Percentiles rank a stretch among this genome's conserved stretches.
phyloP scores from a whole-genome alignment of 2,329 filamentous ascomycete species.

The Dactylellina parvicollis region DNA sequence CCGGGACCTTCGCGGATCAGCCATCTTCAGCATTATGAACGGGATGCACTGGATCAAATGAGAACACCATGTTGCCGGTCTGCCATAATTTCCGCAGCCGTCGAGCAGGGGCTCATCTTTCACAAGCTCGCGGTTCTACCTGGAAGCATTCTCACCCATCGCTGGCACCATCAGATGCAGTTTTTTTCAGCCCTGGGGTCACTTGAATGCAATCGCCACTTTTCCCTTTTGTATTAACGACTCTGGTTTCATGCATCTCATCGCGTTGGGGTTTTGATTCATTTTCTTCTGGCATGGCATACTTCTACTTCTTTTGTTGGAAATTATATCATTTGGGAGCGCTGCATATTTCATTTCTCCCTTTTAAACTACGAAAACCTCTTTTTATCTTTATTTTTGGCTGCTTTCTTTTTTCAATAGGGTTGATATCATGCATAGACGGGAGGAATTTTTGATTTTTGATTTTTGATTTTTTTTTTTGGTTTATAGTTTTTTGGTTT shows the following conservation, averaged over 20 bases:
- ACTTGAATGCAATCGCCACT: slow-evolving; percentile 9
- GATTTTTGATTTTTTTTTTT: slow-evolving; percentile 6
- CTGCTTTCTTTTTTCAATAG: slow-evolving; percentile 27
- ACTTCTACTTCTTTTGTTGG: slow-evolving; percentile 31
- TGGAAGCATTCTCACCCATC: background rate
- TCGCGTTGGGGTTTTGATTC: slow-evolving; percentile 47
- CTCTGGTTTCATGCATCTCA: slow-evolving; percentile 49
- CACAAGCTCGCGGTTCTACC: slow-evolving; percentile 20
- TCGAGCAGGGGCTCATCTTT: no score
- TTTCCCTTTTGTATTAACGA: slow-evolving; percentile 40
- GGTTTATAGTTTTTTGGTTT: slow-evolving; percentile 13
- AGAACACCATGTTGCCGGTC: slow-evolving; percentile 9
- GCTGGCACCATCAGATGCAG: slow-evolving; percentile 18
- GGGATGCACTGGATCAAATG: slow-evolving; percentile 58
- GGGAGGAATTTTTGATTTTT: slow-evolving; percentile 47
- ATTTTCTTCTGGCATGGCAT: slow-evolving; percentile 45
- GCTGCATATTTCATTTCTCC: slow-evolving; percentile 38
- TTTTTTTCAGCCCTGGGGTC: slow-evolving; percentile 10
- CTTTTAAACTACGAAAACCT: slow-evolving; percentile 31
- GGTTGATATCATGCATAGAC: slow-evolving; percentile 51
- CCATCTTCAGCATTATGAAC: slow-evolving; percentile 56
- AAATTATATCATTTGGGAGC: slow-evolving; percentile 53
- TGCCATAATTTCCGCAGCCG: no score
- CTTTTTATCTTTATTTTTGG: slow-evolving; percentile 19
- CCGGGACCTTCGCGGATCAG: slow-evolving; percentile 56